These are phyloP conservation scores for Hemisphaericaspora subhashii DNA, from an alignment of 1,139 yeast species.

Conservation along the genomic window DNA sequence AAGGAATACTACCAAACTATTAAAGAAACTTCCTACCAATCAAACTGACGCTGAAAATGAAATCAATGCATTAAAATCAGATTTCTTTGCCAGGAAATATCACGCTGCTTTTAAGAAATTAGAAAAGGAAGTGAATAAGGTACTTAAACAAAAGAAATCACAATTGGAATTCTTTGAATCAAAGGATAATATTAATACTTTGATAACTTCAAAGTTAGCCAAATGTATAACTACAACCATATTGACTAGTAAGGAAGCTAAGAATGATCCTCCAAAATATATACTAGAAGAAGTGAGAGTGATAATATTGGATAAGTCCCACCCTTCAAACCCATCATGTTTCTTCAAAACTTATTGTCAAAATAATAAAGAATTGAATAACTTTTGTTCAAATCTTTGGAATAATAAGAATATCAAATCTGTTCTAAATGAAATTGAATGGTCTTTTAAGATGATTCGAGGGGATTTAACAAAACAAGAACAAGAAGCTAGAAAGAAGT, in stretches of 20 bases:
- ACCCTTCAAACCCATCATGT: constrained; percentile 42
- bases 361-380: constrained; percentile 39
- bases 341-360: constrained; percentile 51
- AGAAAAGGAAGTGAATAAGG: constrained; percentile 32
- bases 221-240: constrained; percentile 28
- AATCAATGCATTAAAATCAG: constrained; percentile 45
- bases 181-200: constrained; percentile 20
- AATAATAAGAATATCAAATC: constrained; percentile 54
- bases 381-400: constrained; percentile 57
- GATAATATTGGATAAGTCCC: constrained; percentile 28
- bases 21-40: constrained; percentile 41
- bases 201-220: constrained; percentile 35
- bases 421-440: constrained; percentile 49
- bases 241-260: constrained; percentile 26
- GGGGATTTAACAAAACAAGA: constrained; percentile 56
- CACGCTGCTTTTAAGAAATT: constrained; percentile 48
- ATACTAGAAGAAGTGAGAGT: constrained; percentile 25
- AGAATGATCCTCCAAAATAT: constrained; percentile 33
- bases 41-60: constrained; percentile 43
- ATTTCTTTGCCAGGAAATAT: constrained; percentile 50
- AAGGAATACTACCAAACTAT: constrained; percentile 44
- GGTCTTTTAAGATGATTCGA: constrained; percentile 58
- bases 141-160: constrained; percentile 24
- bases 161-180: constrained; percentile 21
- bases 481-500: constrained; percentile 29